Base-by-base conservation (phyloP, 2,329 filamentous ascomycete genomes). In the Alternaria novae-zelandiae region DNA sequence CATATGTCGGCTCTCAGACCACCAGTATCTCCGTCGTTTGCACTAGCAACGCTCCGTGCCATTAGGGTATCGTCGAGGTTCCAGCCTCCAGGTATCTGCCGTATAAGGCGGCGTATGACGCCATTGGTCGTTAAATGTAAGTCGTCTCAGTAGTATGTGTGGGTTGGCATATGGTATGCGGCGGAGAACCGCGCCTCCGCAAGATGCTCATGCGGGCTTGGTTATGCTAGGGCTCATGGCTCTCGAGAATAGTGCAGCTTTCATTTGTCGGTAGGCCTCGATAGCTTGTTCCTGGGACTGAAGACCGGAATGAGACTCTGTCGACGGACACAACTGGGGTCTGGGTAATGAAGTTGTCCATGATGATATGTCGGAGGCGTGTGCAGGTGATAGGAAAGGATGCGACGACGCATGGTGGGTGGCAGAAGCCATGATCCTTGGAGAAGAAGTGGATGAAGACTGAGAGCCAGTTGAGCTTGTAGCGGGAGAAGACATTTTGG, bases 161-260 rank as follows among this genome's bases (percentile, higher is more conserved):
- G 36, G 51, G 49, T 30, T 59, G 28, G 51, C 32, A 54, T 50
- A 30, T 59, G 9, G 47, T 54, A 28, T 32, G 55, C 55, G 49
- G 47, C 15, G 21, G 28, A 20, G 17, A 45, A 41, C 25, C 17
- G 45, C 7, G 23, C 43, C 13, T 11, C 36, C 20, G n/a, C 28
- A 26, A 46, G 23, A 28, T 50, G 47, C 30, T 63, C 49, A 63
- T 25, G 55, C 45, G 8, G 56, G 26, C 28, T 50, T 54, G 12
- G 43, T 13, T n/a, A 53, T 25, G 9, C 50, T 65, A 7, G 69
- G 44, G 13, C 49, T 57, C 11, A 47, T 21, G 17, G 71, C 68
- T 89, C 69, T 76, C 11, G 67, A 70, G 55, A 79, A 78, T 5
- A 79, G 66, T 23, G 72, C 70, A 11, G 73, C 62, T 58, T 76